Percentiles rank a stretch among this genome's conserved stretches.
phyloP scores from a whole-genome alignment of 2,329 filamentous ascomycete genomes.

The Monilinia polystroma region DNA sequence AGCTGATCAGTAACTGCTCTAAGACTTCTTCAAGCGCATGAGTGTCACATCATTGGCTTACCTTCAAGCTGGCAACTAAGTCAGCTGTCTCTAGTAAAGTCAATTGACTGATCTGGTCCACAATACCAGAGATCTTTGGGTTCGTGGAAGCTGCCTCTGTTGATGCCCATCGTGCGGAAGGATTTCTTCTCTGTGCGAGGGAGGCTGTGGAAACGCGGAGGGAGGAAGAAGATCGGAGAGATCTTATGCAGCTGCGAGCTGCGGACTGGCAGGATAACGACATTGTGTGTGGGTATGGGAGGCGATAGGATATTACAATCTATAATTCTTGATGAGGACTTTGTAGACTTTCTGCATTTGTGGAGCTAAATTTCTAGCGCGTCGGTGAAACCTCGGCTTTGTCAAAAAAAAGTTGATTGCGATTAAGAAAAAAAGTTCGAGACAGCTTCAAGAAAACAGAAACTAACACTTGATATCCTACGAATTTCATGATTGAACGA shows the following conservation, averaged over 20 bases:
- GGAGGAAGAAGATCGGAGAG: constrained; percentile 53
- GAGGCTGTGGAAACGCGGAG: constrained; percentile 49
- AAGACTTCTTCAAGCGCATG: background rate
- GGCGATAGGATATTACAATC: constrained; percentile 24
- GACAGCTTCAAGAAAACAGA: constrained; percentile 15
- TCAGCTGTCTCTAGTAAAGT: constrained; percentile 97
- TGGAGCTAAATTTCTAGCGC: constrained; percentile 27
- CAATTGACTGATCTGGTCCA: constrained; percentile 98
- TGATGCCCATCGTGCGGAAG: constrained; percentile 75
- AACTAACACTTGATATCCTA: constrained; percentile 1
- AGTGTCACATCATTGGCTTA: constrained; percentile 45
- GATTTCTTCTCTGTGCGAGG: constrained; percentile 48
- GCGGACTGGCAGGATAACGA: constrained; percentile 62
- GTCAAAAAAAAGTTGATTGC: constrained; percentile 21
- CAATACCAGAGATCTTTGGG: constrained; percentile 91
- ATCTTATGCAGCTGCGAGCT: constrained; percentile 63
- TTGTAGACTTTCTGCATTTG: constrained; percentile 24
- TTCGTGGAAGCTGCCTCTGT: constrained; percentile 70
- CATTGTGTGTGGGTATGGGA: constrained; percentile 48
- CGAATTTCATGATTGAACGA: constrained; percentile 14
- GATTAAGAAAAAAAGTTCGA: constrained; percentile 25
- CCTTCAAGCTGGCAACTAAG: constrained; percentile 92
- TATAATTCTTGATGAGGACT: constrained; percentile 30
- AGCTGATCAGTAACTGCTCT: constrained; percentile 28
- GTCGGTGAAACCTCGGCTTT: constrained; percentile 18